Evolutionary conservation across 306 rosid species (phyloP), one percentile per base, ranked within the genome.

Genomic region (Rosa lucieae): DNA sequence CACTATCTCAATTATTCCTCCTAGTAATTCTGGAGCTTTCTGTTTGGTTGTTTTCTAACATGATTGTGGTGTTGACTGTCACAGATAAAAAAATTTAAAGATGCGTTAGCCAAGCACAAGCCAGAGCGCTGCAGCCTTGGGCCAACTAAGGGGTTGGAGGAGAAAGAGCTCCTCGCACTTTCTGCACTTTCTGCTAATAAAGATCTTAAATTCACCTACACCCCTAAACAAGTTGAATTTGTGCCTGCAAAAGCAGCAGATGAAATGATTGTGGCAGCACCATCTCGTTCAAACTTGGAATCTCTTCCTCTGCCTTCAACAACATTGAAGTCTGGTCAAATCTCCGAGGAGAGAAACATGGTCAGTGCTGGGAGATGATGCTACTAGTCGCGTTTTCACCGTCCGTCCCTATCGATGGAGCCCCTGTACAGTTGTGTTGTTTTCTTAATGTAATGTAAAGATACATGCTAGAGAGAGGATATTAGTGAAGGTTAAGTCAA

Each of bases 61-160:
- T 63, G 66, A 32, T 66, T 71, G 79, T 53, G 44, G 7, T n/a
- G 1, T 35, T 75, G 43, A 43, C 42, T 76, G 73, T 72, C 39
- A 56, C 90, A 95, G 99, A 90, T 95, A 77, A 92, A 92, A 89
- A 94, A 94, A 84, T 94, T 94, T 53, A 94, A 66, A 85, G 97
- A 92, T 80, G 99, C 99, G 63, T 84, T 95, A 67, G 90, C 96
- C 74, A 92, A 95, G 81, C 97, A 95, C 89, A 80, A 86, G 66
- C 86, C 98, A 0, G 93, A 89, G 15, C 85, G 99, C 37, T 92
- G 98, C 84, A 91, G 99, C 82, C 88, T 95, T 43, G 94, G 85
- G 0, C 99, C 98, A 40, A 78, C 89, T 37, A 91, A 86, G 82
- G 99, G 99, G 76, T 82, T 95, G 86, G 99, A 92, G 81, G 98